phyloP scores from a whole-genome alignment of 2,329 filamentous ascomycete genomes.

The Trichoderma pleuroti region DNA sequence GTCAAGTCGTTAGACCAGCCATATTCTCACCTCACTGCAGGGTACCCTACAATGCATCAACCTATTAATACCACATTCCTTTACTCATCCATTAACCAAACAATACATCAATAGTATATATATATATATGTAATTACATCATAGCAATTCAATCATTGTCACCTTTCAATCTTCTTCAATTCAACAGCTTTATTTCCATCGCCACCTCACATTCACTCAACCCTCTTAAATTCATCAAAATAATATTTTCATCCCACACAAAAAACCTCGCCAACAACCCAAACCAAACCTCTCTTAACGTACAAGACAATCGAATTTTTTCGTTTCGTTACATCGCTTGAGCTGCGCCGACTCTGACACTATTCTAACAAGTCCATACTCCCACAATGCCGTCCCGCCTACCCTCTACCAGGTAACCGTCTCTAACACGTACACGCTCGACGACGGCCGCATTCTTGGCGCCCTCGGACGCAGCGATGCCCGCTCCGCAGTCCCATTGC shows the following conservation, averaged over 20 bases:
- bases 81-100: not conserved
- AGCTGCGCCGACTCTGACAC: not conserved
- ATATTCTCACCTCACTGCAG: not conserved
- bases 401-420: conserved; percentile 91
- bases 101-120: not conserved
- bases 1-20: not conserved
- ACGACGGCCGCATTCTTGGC: conserved; percentile 65
- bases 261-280: not conserved
- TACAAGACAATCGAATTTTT: conserved; percentile 1
- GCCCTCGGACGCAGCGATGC: conserved; percentile 65
- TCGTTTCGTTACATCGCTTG: conserved; percentile 17
- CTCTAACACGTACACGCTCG: conserved; percentile 83
- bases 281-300: not conserved
- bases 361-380: conserved; percentile 71
- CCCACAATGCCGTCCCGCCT: conserved; percentile 83
- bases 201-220: not conserved
- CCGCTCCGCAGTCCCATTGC: conserved; percentile 95
- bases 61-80: not conserved
- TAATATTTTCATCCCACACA: not conserved
- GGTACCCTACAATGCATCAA: not conserved
- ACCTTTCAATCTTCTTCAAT: not conserved
- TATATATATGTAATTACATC: too few species aligned
- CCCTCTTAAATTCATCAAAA: not conserved
- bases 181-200: not conserved
- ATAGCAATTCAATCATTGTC: not conserved